Evolutionary conservation across 495 filamentous ascomycete genomes (phyloP).

Genomic region (Penicillium taxi): DNA sequence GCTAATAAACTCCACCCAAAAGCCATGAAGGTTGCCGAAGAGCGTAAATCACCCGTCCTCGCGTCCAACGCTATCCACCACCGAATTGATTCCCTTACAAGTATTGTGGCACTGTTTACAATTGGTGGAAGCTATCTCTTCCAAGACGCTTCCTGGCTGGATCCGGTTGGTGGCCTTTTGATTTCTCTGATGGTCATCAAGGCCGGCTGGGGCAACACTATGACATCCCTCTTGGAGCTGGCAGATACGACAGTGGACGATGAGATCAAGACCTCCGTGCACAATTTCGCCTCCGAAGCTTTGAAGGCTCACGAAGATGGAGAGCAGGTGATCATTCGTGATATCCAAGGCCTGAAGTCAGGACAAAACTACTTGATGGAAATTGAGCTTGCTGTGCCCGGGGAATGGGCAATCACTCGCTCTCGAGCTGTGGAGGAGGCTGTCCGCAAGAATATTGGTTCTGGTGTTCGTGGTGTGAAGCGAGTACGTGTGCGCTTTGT

Average conservation of each 20-base stretch:
- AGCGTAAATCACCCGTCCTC: slow-evolving; percentile 91
- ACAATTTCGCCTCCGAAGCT: slow-evolving; percentile 51
- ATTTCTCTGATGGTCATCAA: slow-evolving; percentile 90
- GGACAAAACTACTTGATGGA: slow-evolving; percentile 94
- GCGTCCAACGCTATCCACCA: slow-evolving; percentile 95
- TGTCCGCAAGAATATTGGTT: slow-evolving; percentile 60
- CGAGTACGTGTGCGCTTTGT: slow-evolving; percentile 76
- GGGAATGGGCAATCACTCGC: slow-evolving; percentile 59
- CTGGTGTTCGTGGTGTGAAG: slow-evolving; percentile 71
- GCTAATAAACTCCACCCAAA: slow-evolving; percentile 3
- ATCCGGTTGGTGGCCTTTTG: slow-evolving; percentile 86
- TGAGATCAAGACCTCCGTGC: slow-evolving; percentile 66
- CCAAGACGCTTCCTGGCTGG: slow-evolving; percentile 76
- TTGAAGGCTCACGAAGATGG: slow-evolving; percentile 38
- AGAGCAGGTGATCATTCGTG: slow-evolving; percentile 50
- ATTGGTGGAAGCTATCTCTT: slow-evolving; percentile 87
- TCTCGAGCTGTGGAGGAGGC: slow-evolving; percentile 61
- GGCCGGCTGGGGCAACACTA: slow-evolving; percentile 81
- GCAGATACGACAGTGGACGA: slow-evolving; percentile 82
- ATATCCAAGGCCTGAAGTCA: slow-evolving; percentile 81
- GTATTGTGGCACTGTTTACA: slow-evolving; percentile 79
- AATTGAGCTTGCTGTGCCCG: slow-evolving; percentile 71
- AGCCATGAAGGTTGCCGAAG: slow-evolving; percentile 96
- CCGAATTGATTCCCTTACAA: slow-evolving; percentile 89
- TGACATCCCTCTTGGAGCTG: slow-evolving; percentile 72